Evolutionary conservation across 73 alveolate species (phyloP).

Genomic region (Paramecium bursaria): DNA sequence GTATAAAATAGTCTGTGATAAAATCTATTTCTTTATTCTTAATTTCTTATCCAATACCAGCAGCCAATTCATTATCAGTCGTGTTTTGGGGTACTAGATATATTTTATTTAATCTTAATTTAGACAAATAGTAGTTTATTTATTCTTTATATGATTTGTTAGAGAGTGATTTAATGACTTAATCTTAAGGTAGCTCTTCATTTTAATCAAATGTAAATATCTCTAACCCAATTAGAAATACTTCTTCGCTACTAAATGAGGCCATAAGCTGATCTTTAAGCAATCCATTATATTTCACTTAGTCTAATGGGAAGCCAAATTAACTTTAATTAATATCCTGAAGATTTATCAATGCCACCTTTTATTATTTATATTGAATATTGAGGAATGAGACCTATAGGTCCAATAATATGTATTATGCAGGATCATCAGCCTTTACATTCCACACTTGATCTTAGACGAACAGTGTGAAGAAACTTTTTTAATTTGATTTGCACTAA

Average conservation of each 20-base stretch:
- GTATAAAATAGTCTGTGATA: not conserved
- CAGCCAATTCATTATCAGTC: not conserved
- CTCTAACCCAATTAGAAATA: constrained; percentile 8
- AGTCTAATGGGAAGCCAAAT: constrained; percentile 47
- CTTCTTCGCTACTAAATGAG: not conserved
- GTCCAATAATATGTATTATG: constrained; percentile 1
- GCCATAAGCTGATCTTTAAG: constrained; percentile 15
- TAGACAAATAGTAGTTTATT: constrained; percentile 26
- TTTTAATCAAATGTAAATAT: constrained; percentile 4
- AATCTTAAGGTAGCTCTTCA: not conserved
- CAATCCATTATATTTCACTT: not conserved
- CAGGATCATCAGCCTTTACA: constrained; percentile 1
- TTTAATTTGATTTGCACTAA: constrained; percentile 1
- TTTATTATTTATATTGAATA: not conserved
- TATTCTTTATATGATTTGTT: constrained; percentile 1
- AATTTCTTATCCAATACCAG: not conserved
- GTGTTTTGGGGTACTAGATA: not conserved
- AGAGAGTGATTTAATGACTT: constrained; percentile 5
- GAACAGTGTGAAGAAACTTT: not conserved
- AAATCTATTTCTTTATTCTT: not conserved
- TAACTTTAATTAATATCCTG: not conserved
- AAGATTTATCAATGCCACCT: constrained; percentile 21
- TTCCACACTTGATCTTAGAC: constrained; percentile 2
- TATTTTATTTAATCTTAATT: constrained; percentile 10
- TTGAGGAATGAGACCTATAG: not conserved